Evolutionary conservation across 2,329 filamentous ascomycete genomes (phyloP), one percentile per base, ranked within the genome.

Genomic region (Epichloe sp.): DNA sequence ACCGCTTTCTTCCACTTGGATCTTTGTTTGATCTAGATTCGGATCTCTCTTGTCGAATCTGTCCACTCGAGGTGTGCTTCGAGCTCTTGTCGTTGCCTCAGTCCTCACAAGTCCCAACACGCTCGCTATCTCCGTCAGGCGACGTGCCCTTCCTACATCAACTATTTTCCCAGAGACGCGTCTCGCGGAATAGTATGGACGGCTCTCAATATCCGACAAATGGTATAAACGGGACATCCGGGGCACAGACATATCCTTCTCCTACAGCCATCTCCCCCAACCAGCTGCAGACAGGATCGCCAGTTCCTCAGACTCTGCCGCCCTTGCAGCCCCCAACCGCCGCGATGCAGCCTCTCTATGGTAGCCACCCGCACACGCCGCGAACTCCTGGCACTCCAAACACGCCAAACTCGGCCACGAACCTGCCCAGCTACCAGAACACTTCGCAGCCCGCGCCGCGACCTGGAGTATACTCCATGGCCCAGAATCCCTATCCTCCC

Each of bases 301-400:
- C 73, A 54, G 65, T 73, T 8, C 72, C 73, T 54, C 71, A 77
- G 62, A 80, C 77, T 46, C 69, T 80, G 56, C 77, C 78, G 44
- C 77, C 78, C 57, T 65, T 81, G 56, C 73, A 76, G 57, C 66
- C 71, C 56, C 72, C 71, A 55, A 65, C 66, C 49, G 64, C 69
- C 40, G 63, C 65, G 53, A 70, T 70, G 68, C 68, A 70, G 57
- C 65, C 65, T 50, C 58, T 69, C 52, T 82, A 82, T 68, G 75
- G 75, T 53, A 79, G 67, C 61, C 76, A 80, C 63, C 75, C 76
- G 59, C 78, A 82, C 60, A 81, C 78, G 44, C 79, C 80, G 57
- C 74, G 79, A 60, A 81, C 78, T 21, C 76, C 78, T 45, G 75
- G 76, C n/a, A 81, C 79, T 15, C 79, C 80, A 38, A 80, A 79